Conservation (phyloP, 2,329 filamentous ascomycete genomes). For the Beauveria sp. region DNA sequence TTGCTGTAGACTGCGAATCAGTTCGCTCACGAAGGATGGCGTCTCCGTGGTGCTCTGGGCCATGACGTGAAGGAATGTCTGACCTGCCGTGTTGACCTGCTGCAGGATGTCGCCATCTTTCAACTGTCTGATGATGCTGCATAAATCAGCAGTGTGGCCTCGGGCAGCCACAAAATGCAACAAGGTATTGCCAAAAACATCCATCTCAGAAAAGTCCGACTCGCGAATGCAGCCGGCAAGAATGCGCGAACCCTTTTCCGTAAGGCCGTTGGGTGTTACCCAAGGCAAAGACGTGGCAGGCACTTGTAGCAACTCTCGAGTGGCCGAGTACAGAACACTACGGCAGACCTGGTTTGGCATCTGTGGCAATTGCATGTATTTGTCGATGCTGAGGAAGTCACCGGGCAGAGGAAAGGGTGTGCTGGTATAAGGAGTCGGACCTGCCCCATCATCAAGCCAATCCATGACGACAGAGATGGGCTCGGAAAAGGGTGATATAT, state of each 20-base stretch:
- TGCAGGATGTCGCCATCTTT: constrained; percentile 7
- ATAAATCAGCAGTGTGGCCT: constrained; percentile 19
- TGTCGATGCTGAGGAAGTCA: constrained; percentile 37
- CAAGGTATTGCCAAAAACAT: constrained; percentile 41
- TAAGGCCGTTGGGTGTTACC: constrained; percentile 22
- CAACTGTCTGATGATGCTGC: constrained; percentile 18
- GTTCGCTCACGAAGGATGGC: constrained; percentile 19
- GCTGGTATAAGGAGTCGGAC: constrained; percentile 16
- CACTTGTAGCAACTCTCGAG: constrained; percentile 17
- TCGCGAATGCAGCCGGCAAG: constrained; percentile 5
- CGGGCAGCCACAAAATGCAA: constrained; percentile 39
- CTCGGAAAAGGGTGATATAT: constrained; percentile 21
- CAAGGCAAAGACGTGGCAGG: constrained; percentile 17
- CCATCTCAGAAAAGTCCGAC: constrained; percentile 18
- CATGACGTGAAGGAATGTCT: constrained; percentile 43
- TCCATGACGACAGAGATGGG: constrained; percentile 12
- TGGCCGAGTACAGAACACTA: constrained; percentile 24
- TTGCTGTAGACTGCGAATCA: constrained; percentile 19
- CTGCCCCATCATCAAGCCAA: constrained; percentile 24
- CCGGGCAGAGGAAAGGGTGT: constrained; percentile 35
- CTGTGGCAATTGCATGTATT: constrained; percentile 15
- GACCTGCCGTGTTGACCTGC: constrained; percentile 34
- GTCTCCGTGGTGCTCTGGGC: constrained; percentile 26
- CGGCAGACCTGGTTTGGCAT: constrained; percentile 17
- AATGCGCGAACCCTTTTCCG: constrained; percentile 14